Conservation (phyloP, 129 eudicot genomes). For the Sambucus nigra region DNA sequence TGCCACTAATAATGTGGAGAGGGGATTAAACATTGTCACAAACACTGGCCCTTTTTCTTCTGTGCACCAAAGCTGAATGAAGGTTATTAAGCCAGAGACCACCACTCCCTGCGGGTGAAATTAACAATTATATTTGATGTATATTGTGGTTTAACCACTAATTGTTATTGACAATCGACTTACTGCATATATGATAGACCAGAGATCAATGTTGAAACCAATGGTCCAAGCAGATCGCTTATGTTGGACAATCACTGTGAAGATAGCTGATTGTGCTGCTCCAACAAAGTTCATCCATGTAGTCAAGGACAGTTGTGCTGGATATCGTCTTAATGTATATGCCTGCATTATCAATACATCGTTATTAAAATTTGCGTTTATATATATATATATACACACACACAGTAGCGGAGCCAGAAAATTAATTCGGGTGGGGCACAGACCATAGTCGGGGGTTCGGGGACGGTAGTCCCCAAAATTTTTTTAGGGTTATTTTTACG, state of each 20-base stretch:
- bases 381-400: background rate
- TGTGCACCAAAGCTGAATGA: constrained; percentile 51
- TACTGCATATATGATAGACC: constrained; percentile 58
- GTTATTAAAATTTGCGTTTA: background rate
- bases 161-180: constrained; percentile 4
- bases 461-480: no score
- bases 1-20: constrained; percentile 46
- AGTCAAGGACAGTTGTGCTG: constrained; percentile 58
- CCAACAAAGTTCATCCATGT: constrained; percentile 66
- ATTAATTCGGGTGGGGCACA: no score
- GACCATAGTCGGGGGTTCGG: no score
- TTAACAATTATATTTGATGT: background rate
- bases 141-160: background rate
- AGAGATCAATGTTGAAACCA: constrained; percentile 52
- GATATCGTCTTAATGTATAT: constrained; percentile 51
- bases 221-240: constrained; percentile 47
- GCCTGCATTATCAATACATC: constrained; percentile 33
- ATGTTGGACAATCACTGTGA: constrained; percentile 35
- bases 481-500: no score
- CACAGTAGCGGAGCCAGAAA: background rate
- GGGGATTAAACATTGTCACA: constrained; percentile 70
- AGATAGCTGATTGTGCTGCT: constrained; percentile 68
- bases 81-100: constrained; percentile 48
- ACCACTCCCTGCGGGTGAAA: constrained; percentile 40
- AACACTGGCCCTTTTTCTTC: constrained; percentile 63